These are phyloP conservation scores for Claviceps pusilla DNA, from an alignment of 2,329 filamentous ascomycete species.

Conservation along the genomic window DNA sequence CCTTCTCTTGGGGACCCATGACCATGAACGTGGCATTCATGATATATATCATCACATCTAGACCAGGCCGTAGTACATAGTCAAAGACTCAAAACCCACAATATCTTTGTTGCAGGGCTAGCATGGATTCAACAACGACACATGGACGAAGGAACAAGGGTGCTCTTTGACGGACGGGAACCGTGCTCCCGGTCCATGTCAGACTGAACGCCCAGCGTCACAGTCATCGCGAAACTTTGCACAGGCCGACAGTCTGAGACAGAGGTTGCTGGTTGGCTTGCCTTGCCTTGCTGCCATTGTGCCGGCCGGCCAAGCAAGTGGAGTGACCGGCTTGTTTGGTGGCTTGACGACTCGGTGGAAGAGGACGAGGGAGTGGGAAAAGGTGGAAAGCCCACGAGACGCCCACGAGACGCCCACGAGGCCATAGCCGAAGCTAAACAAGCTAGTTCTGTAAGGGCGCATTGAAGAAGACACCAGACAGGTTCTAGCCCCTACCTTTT, in stretches of 20 bases:
- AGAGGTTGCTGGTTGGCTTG: slow-evolving; percentile 4
- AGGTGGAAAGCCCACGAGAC: not conserved
- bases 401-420: not conserved
- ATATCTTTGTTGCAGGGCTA: not conserved
- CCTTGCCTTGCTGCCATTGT: not conserved
- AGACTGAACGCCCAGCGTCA: slow-evolving; percentile 4
- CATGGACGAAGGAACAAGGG: not conserved
- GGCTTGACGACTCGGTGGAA: not conserved
- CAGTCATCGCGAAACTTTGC: slow-evolving; percentile 6
- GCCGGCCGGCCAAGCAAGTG: not conserved
- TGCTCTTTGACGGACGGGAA: slow-evolving; percentile 1
- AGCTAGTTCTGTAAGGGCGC: not conserved
- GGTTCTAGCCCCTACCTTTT: not conserved
- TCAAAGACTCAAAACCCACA: not conserved
- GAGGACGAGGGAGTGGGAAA: not conserved
- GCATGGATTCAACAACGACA: not conserved
- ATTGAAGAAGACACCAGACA: not conserved
- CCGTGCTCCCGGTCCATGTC: slow-evolving; percentile 3
- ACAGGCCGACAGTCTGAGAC: slow-evolving; percentile 10
- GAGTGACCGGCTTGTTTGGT: not conserved
- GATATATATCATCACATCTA: not conserved
- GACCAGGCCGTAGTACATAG: not conserved
- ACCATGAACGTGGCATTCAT: not conserved
- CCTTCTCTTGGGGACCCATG: not conserved
- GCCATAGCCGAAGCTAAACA: not conserved